Percentiles rank a stretch among this genome's conserved stretches.
Conservation (phyloP, 2,329 filamentous ascomycete species). For the Alternaria brassicicola region DNA sequence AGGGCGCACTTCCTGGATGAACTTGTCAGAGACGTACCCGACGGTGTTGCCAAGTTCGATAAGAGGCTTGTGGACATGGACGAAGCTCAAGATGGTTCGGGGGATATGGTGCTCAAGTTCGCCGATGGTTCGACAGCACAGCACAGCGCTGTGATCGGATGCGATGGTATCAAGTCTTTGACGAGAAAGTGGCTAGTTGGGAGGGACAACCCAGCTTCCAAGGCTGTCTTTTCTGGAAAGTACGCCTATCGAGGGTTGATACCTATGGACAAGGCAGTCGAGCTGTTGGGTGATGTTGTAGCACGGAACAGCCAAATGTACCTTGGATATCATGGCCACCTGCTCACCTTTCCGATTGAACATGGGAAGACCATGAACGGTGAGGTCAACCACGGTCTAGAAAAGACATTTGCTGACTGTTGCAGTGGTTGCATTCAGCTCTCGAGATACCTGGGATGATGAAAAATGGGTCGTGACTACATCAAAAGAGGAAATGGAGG, state of each 20-base stretch:
- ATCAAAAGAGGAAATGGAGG: conserved; percentile 42
- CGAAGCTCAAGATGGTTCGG: conserved; percentile 38
- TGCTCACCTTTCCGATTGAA: conserved; percentile 69
- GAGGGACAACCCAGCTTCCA: conserved; percentile 48
- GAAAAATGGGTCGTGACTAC: conserved; percentile 44
- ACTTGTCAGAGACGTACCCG: conserved; percentile 56
- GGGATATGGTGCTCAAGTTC: conserved; percentile 50
- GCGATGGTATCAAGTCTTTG: conserved; percentile 69
- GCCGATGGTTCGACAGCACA: conserved; percentile 55
- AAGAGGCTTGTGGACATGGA: conserved; percentile 48
- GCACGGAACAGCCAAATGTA: conserved; percentile 63
- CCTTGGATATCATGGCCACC: conserved; percentile 64
- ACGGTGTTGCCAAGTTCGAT: conserved; percentile 51
- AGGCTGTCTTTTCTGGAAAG: conserved; percentile 62
- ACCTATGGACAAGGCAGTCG: conserved; percentile 62
- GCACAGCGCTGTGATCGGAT: conserved; percentile 63
- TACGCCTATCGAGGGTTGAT: conserved; percentile 69
- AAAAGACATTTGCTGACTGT: conserved; percentile 7
- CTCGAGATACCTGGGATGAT: conserved; percentile 41
- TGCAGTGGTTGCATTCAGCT: conserved; percentile 45
- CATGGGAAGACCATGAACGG: conserved; percentile 63
- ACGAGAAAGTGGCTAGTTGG: conserved; percentile 62
- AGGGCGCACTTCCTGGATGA: conserved; percentile 59
- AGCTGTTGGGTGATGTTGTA: conserved; percentile 58
- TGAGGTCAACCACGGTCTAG: conserved; percentile 11